Percentiles rank a stretch among this genome's conserved stretches.
phyloP scores from a whole-genome alignment of 1,139 yeast genomes.

The Pichia sp. region DNA sequence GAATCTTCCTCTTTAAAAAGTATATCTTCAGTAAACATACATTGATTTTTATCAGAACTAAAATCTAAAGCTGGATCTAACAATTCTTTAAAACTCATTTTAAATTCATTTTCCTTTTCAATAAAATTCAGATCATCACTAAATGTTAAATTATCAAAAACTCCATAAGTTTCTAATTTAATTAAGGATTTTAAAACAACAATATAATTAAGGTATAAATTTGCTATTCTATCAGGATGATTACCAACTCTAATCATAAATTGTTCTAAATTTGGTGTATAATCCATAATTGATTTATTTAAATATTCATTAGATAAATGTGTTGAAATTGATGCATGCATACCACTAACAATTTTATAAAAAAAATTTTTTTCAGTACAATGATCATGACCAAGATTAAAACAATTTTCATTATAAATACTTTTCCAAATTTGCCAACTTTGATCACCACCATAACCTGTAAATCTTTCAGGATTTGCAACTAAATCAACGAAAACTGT shows the following conservation, averaged over 20 bases:
- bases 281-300: slow-evolving; percentile 64
- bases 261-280: slow-evolving; percentile 75
- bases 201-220: slow-evolving; percentile 89
- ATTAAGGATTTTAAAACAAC: slow-evolving; percentile 75
- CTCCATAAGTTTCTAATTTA: slow-evolving; percentile 38
- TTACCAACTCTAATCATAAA: slow-evolving; percentile 89
- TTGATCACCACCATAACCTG: slow-evolving; percentile 92
- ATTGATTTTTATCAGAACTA: slow-evolving; percentile 15
- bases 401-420: slow-evolving; percentile 87
- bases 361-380: slow-evolving; percentile 85
- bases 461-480: slow-evolving; percentile 91
- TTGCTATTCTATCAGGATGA: slow-evolving; percentile 81
- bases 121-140: slow-evolving; percentile 25
- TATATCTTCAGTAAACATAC: slow-evolving; percentile 43
- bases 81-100: slow-evolving; percentile 21
- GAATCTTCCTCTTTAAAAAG: slow-evolving; percentile 47
- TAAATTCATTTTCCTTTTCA: slow-evolving; percentile 25
- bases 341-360: slow-evolving; percentile 79
- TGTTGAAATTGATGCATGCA: slow-evolving; percentile 94
- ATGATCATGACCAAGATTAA: slow-evolving; percentile 42
- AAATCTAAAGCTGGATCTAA: slow-evolving; percentile 24
- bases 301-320: slow-evolving; percentile 85
- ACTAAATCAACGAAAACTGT: slow-evolving; percentile 82
- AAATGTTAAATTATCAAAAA: slow-evolving; percentile 24
- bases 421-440: slow-evolving; percentile 91